Evolutionary conservation across 179 eudicot genomes (phyloP), one percentile per base, ranked within the genome.

Genomic region (Heliamphora pulchella): DNA sequence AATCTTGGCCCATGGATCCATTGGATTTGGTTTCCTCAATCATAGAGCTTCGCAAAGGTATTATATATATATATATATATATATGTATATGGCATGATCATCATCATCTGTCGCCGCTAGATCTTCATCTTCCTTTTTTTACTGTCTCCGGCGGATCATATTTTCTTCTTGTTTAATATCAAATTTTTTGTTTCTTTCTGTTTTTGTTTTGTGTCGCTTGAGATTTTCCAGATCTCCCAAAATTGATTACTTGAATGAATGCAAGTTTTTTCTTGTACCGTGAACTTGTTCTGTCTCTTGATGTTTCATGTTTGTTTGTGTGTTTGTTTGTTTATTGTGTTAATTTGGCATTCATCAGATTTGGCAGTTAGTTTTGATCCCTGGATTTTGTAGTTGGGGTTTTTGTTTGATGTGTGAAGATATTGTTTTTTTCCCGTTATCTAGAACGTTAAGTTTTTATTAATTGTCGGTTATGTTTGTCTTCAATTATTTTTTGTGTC

Each of bases 1-100:
- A 58, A 68, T 81, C 66, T 78, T 65, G 58, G 70, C 71, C 41
- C 14, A 84, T 86, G 87, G 85, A 83, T 85, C 81, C 65, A 18
- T 81, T 81, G 22, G 69, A 85, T 81, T 70, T 83, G 82, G 69
- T 71, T 71, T 84, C 86, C 58, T 78, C 86, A 68, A 77, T 78
- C 47, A 18, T 50, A 18, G 90, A 88, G 85, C 85, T 86, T 41
- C 80, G 80, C 61, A 78, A 81, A 86, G 90, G 90, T 88, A 84
- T 31, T 31, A 31, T 31, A 31, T 31, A 31, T 31, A 31, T 31
- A 31, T 31, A 31, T 31, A 31, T 31, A 31, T 31, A 31, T 78
- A 55, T 44, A 48, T 11, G 10, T 9, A n/a, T 17, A 53, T 78
- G 7, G 4, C 15, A 72, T 43, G 9, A 59, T 22, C 17, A 5